Base-by-base conservation (phyloP, 139 green algal species). In the Chlamydomonas asymmetrica region DNA sequence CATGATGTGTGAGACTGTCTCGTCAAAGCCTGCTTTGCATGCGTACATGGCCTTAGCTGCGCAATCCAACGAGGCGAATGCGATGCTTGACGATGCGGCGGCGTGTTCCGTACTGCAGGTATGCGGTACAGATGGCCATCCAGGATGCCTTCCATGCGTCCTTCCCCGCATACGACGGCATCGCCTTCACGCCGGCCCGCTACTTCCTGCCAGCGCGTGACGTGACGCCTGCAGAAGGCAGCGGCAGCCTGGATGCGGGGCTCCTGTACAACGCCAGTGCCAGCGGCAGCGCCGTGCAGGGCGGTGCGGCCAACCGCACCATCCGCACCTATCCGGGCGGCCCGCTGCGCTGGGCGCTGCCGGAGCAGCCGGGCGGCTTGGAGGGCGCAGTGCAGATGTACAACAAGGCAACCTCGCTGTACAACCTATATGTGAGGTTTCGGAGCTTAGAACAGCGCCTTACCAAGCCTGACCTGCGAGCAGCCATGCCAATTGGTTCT, bases 281-380 rank as follows among this genome's bases (percentile, higher is more conserved):
- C 31, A 20, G 57, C 29, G 29, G 29, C 57, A 18, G 57, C 13
- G 2, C 3, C 22, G 9, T 63, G 57, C 57, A 29, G 22, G n/a
- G n/a, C n/a, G n/a, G n/a, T n/a, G n/a, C n/a, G n/a, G n/a, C n/a
- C n/a, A n/a, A n/a, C n/a, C n/a, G n/a, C n/a, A n/a, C n/a, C n/a
- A n/a, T n/a, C n/a, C n/a, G n/a, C n/a, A n/a, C n/a, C n/a, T n/a
- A n/a, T n/a, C 48, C 63, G 4, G 75, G 75, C 57, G 41, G 57
- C 22, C 56, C 67, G 16, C 71, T 45, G 56, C 66, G 75, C 32
- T 81, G 66, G 65, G 57, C 35, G 34, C 75, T 81, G 66, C 75
- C 66, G 4, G 66, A 72, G 34, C 66, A 76, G 45, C 16, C 59
- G 5, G 6, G 8, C 6, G 61, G 37, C 31, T 27, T 80, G 39